Evolutionary conservation across 2,329 filamentous ascomycete genomes (phyloP), one percentile per base, ranked within the genome.

Genomic region (Hirsutella thompsonii): DNA sequence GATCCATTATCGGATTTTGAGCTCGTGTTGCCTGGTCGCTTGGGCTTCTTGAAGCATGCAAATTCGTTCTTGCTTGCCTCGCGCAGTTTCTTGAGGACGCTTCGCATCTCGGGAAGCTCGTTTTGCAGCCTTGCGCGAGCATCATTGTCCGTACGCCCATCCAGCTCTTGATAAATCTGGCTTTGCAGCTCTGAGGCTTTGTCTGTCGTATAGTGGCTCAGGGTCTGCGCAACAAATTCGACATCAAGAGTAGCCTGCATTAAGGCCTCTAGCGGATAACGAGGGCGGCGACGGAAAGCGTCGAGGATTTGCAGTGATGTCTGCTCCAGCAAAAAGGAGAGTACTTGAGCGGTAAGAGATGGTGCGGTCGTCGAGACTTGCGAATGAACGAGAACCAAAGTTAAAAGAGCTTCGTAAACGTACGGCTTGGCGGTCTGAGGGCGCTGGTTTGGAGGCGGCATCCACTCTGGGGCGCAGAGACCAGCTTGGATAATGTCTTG

Each of bases 201-300:
- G 43, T 94, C 83, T 0, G 86, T 92, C 0, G 86, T 92, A 60
- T 93, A 98, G 50, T 89, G 81, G 45, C 77, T 84, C 28, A 98
- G 72, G 5, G 90, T 95, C 66, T 98, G 92, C 1, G 89, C 86
- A 43, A 96, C 81, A 56, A 98, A 96, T 61, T 98, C 92, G 2
- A 95, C 89, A 55, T 98, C 92, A 1, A 98, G 76, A 0, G 92
- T 98, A 2, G 93, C 93, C 63, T 98, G 93, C 81, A 96, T 94
- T 39, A 98, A 74, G 6, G 84, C 81, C 5, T 82, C 70, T 0
- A 98, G 77, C 2, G 79, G 74, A 62, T 92, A 96, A 18, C 68
- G 69, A 4, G 69, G 60, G 6, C 81, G 78, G 29, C 58, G 74
- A 69, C 65, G 67, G 69, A 96, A 94, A 0, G 86, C 81, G 21